Evolutionary conservation across 2,329 filamentous ascomycete genomes (phyloP), one percentile per base, ranked within the genome.

Genomic region (Aspergillus carbonarius): DNA sequence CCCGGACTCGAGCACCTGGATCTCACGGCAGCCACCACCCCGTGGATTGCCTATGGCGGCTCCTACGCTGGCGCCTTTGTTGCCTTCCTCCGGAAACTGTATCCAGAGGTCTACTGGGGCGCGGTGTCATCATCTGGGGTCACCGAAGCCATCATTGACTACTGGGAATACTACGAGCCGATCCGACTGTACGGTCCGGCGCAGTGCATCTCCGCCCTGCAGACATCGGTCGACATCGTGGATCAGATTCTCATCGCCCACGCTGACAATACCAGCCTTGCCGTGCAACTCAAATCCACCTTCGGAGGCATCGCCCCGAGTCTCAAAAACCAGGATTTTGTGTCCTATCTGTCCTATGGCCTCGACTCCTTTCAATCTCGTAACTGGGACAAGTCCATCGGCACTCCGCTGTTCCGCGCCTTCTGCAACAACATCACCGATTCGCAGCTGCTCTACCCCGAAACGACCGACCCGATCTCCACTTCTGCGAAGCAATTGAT

Each of bases 31-130:
- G 77, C 83, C 0, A 81, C 79, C 2, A 86, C 85, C 0, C 85
- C 91, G 0, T 95, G 88, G 76, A 88, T 96, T 59, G 85, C 86
- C 0, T 96, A 96, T 61, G 92, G 92, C 1, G 91, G 91, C 1
- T 92, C 89, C 0, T 96, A 96, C 68, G 90, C 91, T 0, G 92
- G 92, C 2, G 88, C 87, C 0, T 89, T 93, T 64, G 89, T 87
- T 9, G 90, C 92, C 0, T 88, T 96, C 66, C 74, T 92, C 37
- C 86, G 91, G 32, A 87, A 89, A 58, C 71, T 88, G 15, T 96
- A 96, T 71, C 91, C 92, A 0, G 86, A 93, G 32, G 77, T 88
- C 7, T 95, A 89, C 75, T 93, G 85, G 82, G 92, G 85, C 7
- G 85, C 88, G 4, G 93, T 96, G 51, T 88, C 89, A 0, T 92